Evolutionary conservation across 495 filamentous ascomycete species (phyloP), one percentile per base, ranked within the genome.

Genomic region (Hyaloscypha finlandica): DNA sequence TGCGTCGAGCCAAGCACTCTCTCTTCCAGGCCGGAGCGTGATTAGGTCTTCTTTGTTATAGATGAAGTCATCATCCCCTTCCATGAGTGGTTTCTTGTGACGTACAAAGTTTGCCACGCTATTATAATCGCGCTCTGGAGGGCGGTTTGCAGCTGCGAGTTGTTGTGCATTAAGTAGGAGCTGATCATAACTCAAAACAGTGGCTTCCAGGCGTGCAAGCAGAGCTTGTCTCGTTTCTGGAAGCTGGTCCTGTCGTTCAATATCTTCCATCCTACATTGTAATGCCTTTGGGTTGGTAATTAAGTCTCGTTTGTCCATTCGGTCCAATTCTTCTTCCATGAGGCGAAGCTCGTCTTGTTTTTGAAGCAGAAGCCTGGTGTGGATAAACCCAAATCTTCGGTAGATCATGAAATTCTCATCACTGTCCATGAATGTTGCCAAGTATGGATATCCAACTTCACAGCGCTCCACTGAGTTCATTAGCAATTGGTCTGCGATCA

Each of bases 341-440:
- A 63, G 45, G 4, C 64, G 59, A 3, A 81, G 61, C 59, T 79
- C 75, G 58, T 77, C 75, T 59, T 81, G 78, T 30, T 75, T 74
- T 39, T 77, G 67, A 1, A 81, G 68, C 2, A 81, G 64, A 14
- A 80, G 64, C 29, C 79, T 68, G 25, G 63, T 71, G 11, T 78
- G 77, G 9, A 81, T 56, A 30, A 75, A 77, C 0, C 70, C 69
- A 56, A 77, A 80, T 52, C 72, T 70, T 25, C 78, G 74, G 60
- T 70, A 72, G 20, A 81, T 75, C 35, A 77, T 61, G 65, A 76
- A 76, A 56, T 77, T 76, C 4, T 72, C 67, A 48, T 78, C 72
- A 55, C 71, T 72, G 59, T 74, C 73, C 19, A 80, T 61, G 52
- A 80, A 74, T 1, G 78, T 73, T 1, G 74, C 78, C 16, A 81